Evolutionary conservation across 164 flowering plant species (phyloP), one percentile per base, ranked within the genome.

Genomic region (Aristolochia contorta): DNA sequence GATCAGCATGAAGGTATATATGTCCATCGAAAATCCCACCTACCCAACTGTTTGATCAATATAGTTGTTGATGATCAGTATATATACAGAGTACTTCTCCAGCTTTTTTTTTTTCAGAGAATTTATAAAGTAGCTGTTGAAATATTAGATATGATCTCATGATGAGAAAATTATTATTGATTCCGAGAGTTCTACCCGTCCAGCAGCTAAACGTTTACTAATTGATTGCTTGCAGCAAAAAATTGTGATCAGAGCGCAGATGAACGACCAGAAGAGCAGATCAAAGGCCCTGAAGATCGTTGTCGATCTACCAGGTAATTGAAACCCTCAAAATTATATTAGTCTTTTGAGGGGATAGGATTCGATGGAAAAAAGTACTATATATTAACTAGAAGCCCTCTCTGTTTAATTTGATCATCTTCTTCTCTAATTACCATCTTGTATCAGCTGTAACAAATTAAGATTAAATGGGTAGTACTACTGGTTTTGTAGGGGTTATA

Each of bases 201-300:
- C 1, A 48, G 7, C 7, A 16, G 7, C 30, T 27, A 27, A 2
- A 27, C 30, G 30, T 37, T 10, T 37, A 32, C 33, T 3, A 37
- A 8, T 53, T 23, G 2, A 16, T 23, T 22, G 32, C 18, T 5
- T 30, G 45, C 58, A 56, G 58, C 12, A 56, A 19, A 56, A 56
- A 33, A 56, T 30, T 2, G 58, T 56, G 58, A 27, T 56, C n/a
- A 32, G 32, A 37, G 58, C 24, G 3, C 45, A 56, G 10, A 56
- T 56, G 58, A 56, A 32, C 32, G 27, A 37, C 58, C n/a, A 32
- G 2, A 54, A 54, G 9, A 7, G 33, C 32, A 22, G 57, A 24
- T 20, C 12, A 23, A 54, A 54, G 33, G 58, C 58, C 8, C 5
- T 56, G 58, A 16, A 27, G 58, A 19, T 56, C 32, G 58, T 46